Evolutionary conservation across 495 filamentous ascomycete genomes (phyloP).

Genomic region (Penicillium nucicola): DNA sequence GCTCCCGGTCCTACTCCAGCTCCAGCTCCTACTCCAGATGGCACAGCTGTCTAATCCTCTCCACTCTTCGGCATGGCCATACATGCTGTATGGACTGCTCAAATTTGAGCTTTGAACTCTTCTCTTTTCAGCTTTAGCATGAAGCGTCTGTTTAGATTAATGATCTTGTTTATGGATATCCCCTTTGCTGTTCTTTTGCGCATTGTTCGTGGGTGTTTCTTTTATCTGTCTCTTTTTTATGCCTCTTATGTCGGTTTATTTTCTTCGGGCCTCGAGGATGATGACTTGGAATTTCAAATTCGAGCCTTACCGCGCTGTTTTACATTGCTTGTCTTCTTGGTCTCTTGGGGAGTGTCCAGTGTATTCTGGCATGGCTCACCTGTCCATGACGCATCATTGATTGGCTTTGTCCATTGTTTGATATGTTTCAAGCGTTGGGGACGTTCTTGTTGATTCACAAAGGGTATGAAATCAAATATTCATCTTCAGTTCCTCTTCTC

Average conservation of each 20-base stretch:
- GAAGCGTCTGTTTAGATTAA: slow-evolving; percentile 35
- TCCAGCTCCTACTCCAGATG: slow-evolving; percentile 17
- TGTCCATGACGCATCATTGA: too few species aligned
- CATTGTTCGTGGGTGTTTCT: slow-evolving; percentile 1
- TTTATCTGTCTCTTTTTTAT: not conserved
- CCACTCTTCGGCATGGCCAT: not conserved
- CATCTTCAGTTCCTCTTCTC: not conserved
- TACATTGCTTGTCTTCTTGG: too few species aligned
- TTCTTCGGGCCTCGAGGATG: slow-evolving; percentile 8
- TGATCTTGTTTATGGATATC: slow-evolving; percentile 36
- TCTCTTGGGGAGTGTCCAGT: too few species aligned
- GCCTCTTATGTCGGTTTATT: slow-evolving; percentile 1
- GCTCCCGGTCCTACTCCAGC: slow-evolving; percentile 13
- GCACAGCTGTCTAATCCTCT: slow-evolving; percentile 18
- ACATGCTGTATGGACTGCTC: not conserved
- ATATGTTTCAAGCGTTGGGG: too few species aligned
- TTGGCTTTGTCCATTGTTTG: too few species aligned
- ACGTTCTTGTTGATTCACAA: not conserved
- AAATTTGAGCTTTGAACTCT: slow-evolving; percentile 2
- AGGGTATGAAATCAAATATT: not conserved
- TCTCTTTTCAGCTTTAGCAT: slow-evolving; percentile 32
- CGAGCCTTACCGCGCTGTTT: not conserved
- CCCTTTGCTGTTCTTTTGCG: slow-evolving; percentile 23
- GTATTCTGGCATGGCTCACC: too few species aligned
- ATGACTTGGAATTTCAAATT: not conserved